A percentile compares a stretch with the other conserved stretches of the same genome.
Evolutionary conservation across 2,329 filamentous ascomycete genomes (phyloP).

Genomic region (Pseudogymnoascus sp.): DNA sequence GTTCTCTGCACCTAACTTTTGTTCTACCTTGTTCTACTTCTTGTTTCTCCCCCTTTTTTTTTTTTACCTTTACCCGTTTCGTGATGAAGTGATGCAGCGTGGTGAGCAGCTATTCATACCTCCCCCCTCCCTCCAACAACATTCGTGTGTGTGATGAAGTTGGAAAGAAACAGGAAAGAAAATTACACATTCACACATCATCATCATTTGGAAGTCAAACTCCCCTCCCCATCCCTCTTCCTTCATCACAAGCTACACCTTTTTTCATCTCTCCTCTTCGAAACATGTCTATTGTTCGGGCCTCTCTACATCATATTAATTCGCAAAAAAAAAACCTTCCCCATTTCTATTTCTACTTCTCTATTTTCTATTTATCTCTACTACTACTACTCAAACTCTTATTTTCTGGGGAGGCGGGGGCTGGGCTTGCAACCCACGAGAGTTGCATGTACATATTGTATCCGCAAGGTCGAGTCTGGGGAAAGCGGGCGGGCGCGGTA

Average conservation of each 20-base stretch:
- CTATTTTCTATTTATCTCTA: not conserved
- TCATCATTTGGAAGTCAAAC: not conserved
- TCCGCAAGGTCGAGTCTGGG: not conserved
- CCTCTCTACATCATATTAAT: not conserved
- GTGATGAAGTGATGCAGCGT: not conserved
- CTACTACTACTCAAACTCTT: not conserved
- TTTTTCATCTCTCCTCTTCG: not conserved
- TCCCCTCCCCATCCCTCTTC: not conserved
- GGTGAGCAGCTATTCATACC: not conserved
- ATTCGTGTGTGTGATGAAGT: not conserved
- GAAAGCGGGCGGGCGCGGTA: not conserved
- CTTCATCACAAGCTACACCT: not conserved
- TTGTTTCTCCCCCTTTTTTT: conserved; percentile 8
- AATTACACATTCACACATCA: not conserved
- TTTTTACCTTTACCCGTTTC: not conserved
- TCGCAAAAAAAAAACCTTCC: not conserved
- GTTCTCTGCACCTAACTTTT: not conserved
- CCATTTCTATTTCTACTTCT: not conserved
- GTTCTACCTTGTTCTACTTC: not conserved
- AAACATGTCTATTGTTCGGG: not conserved
- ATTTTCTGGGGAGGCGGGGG: not conserved
- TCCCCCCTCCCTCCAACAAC: not conserved
- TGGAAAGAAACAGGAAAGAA: not conserved
- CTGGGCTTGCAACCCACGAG: not conserved
- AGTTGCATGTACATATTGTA: not conserved